Base-by-base conservation (phyloP, 257 asterid genomes). In the Solanum microdontum region DNA sequence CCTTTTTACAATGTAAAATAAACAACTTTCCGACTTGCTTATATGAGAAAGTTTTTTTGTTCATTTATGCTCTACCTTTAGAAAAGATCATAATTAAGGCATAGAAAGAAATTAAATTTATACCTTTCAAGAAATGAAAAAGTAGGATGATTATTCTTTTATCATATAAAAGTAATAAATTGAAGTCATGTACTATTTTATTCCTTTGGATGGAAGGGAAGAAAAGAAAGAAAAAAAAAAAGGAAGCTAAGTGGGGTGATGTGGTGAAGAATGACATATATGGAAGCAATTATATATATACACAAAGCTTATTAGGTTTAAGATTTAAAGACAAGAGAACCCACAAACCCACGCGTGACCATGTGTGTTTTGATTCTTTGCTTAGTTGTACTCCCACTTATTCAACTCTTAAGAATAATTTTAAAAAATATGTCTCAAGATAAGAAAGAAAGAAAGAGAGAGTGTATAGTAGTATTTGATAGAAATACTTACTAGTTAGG, bases 331-430 rank as follows among this genome's bases (percentile, higher is more conserved):
- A 90, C 94, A 93, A 28, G 43, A 87, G 77, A 73, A 87, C 92
- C 92, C 87, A 89, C 92, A 90, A 86, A 87, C 51, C 90, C 94
- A 90, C 90, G 94, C 90, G 92, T 90, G 91, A 68, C 86, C 74
- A 80, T 32, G 76, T 39, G 70, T 64, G 83, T 24, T 64, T 88
- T 88, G 13, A 82, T 89, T 83, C 82, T 87, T 87, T 83, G 39
- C 66, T 84, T 87, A 83, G 72, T 85, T 88, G 92, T 84, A 62
- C 1, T 84, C 89, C 89, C 93, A 87, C 90, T 90, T 55, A 55
- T 55, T 36, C n/a, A 34, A 80, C 33, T 17, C 48, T 30, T 43
- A 87, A 64, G 33, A 77, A 70, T 70, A 83, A 39, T 88, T 58
- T 15, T 32, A 3, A 6, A 30, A 51, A 66, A 6, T 40, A 86